phyloP scores from a whole-genome alignment of 2,329 filamentous ascomycete species.

The Aureobasidium sp. region DNA sequence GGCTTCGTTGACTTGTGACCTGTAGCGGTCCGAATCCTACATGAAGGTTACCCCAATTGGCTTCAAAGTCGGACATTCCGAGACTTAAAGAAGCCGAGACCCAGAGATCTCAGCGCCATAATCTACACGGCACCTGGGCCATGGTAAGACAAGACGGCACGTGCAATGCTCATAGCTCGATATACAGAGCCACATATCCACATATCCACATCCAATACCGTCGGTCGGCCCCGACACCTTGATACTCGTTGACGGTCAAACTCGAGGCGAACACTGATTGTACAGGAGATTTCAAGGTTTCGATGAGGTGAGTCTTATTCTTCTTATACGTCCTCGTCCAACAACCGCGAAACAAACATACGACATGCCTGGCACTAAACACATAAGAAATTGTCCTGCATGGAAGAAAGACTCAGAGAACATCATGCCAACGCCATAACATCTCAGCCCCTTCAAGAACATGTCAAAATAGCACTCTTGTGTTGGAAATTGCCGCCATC shows the following conservation, averaged over 20 bases:
- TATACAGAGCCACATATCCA: neutral
- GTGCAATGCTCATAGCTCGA: constrained; percentile 11
- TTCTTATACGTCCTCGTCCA: neutral
- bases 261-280: too few species aligned
- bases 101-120: neutral
- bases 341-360: neutral
- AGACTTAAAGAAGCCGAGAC: neutral
- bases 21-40: constrained; percentile 1
- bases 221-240: too few species aligned
- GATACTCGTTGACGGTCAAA: too few species aligned
- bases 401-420: neutral
- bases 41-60: neutral
- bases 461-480: constrained; percentile 21
- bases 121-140: constrained; percentile 7
- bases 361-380: neutral
- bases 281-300: too few species aligned
- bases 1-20: neutral
- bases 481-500: constrained; percentile 18
- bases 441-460: constrained; percentile 14
- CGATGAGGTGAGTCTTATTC: too few species aligned
- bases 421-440: neutral
- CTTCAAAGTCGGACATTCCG: neutral
- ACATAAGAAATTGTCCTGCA: neutral
- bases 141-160: neutral
- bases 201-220: neutral